Base-by-base conservation (phyloP, 1,284 basidiomycete genomes). In the Hemileia vastatrix region DNA sequence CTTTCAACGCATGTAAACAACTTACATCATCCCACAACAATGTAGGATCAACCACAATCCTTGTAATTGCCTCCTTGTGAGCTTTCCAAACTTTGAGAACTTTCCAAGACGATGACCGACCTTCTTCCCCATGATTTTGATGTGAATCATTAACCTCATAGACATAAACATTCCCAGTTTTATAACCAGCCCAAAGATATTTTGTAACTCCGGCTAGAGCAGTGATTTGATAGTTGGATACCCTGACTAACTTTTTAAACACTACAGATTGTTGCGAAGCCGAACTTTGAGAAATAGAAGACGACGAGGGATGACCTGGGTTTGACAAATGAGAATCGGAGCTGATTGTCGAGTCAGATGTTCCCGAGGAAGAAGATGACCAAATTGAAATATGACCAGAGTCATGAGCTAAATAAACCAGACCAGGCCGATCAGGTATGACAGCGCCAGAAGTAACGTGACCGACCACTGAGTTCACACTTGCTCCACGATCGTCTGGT, bases 371-470 rank as follows among this genome's bases (percentile, higher is more conserved):
- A 4, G 50, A 36, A 15, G 2, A 24, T 3, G 54, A 73, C 90
- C 92, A 97, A 8, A 91, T 78, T 0, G 85, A 86, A 65, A 96
- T 80, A 69, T 81, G 86, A 0, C 94, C 95, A 48, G 88, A 90
- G 75, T 97, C 93, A 71, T 98, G 94, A 0, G 88, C 91, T n/a
- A 98, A 79, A 70, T 86, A 97, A 31, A 90, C 86, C 18, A 79
- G 76, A 1, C 82, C 79, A 0, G 85, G 84, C 8, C 82, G 78
- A 0, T 85, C 81, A 0, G 88, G 86, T 4, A 97, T 77, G 23
- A 89, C 78, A 0, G 91, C 83, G 0, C 86, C 90, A 27, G 85
- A 83, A 0, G 87, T 89, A 11, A 95, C 87, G 0, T 86, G 80
- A 0, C 93, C 93, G 52, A 87, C 48, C 44, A 55, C 27, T 2